These are phyloP conservation scores for Syzygium oleosum DNA, from an alignment of 345 rosid species.

Conservation along the genomic window DNA sequence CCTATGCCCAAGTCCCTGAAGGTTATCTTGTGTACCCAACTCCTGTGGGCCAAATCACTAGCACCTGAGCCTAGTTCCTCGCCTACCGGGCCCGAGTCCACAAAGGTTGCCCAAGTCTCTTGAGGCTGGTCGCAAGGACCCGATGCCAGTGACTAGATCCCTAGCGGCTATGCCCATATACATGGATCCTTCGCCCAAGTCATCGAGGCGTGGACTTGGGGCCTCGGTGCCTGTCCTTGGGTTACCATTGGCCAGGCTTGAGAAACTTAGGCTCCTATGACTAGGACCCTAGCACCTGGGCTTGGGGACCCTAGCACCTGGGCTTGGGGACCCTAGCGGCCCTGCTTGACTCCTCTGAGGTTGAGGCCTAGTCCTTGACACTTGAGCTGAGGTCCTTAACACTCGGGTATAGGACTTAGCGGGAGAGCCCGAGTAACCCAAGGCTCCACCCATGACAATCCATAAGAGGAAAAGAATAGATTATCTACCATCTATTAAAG, in stretches of 20 bases:
- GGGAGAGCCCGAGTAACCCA: accelerated
- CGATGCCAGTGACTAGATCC: accelerated
- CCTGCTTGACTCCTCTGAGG: accelerated
- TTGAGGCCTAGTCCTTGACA: accelerated
- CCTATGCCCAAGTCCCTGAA: neutral
- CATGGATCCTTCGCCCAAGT: neutral
- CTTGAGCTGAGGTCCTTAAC: neutral
- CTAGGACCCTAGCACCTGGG: neutral
- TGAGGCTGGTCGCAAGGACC: accelerated
- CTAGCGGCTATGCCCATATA: accelerated
- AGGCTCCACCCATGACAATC: neutral
- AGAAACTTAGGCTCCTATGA: neutral
- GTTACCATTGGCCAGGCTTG: accelerated
- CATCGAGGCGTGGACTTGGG: accelerated
- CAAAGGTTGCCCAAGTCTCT: accelerated
- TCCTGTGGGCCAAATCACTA: neutral
- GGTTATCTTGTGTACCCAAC: neutral
- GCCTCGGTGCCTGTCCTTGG: accelerated
- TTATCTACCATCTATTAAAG: neutral
- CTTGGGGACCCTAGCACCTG: too few species aligned
- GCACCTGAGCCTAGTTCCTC: accelerated
- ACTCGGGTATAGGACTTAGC: neutral
- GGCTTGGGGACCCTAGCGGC: neutral
- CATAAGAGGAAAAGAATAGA: neutral
- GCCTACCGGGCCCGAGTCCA: accelerated